These are phyloP conservation scores for Erythrophleum ivorense DNA, from an alignment of 331 rosid species.

Conservation along the genomic window DNA sequence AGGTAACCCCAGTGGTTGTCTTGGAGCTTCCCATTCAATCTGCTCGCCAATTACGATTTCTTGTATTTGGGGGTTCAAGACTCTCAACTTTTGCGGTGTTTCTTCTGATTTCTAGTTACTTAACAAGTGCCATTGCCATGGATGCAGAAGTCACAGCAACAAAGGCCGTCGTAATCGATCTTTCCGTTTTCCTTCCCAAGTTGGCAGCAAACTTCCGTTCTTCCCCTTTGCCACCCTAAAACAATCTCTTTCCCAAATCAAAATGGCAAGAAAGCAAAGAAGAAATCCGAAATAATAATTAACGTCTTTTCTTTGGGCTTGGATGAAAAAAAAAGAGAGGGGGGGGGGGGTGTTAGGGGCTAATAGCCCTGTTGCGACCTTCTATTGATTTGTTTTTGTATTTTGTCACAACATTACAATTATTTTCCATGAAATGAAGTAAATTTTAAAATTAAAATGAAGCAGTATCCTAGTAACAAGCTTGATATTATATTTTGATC, in stretches of 20 bases:
- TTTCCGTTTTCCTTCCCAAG: background rate
- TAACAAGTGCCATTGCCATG: background rate
- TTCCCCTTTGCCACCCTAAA: background rate
- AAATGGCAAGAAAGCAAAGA: background rate
- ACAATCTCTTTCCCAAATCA: background rate
- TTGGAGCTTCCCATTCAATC: constrained; percentile 58
- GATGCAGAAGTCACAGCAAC: constrained; percentile 3
- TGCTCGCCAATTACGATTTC: background rate
- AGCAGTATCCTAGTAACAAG: too few species aligned
- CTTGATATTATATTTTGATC: too few species aligned
- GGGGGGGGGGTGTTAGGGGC: too few species aligned
- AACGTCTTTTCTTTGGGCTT: background rate
- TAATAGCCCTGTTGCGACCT: background rate
- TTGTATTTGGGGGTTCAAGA: background rate
- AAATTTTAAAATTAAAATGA: too few species aligned
- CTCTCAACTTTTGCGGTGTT: background rate
- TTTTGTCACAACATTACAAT: too few species aligned
- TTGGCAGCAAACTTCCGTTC: background rate
- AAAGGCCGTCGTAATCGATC: background rate
- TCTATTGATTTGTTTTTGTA: background rate
- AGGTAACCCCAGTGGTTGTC: constrained; percentile 36
- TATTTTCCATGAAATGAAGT: too few species aligned
- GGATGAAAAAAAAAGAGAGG: too few species aligned
- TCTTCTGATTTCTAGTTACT: background rate
- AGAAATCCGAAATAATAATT: background rate